Percentiles rank a stretch among this genome's conserved stretches.
Evolutionary conservation across 208 protist species (phyloP).

Genomic region (Jaenimonas drosophilae): DNA sequence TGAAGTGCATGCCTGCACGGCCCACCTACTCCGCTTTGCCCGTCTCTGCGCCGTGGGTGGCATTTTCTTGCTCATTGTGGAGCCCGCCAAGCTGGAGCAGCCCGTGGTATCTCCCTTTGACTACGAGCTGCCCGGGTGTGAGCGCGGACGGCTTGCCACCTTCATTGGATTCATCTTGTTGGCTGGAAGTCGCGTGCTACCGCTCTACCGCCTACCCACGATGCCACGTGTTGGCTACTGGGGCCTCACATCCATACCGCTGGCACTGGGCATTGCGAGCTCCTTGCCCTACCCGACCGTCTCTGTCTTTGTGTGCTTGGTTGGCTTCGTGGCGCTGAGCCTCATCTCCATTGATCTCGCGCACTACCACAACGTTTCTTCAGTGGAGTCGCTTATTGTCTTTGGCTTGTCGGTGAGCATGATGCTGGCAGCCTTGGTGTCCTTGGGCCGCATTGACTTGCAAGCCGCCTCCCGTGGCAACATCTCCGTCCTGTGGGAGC

Average conservation of each 20-base stretch:
- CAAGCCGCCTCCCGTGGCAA: conserved; percentile 2
- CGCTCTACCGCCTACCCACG: conserved; percentile 19
- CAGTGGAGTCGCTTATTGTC: conserved; percentile 3
- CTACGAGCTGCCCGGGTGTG: background rate
- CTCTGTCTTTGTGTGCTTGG: conserved; percentile 25
- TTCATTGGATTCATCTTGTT: conserved; percentile 35
- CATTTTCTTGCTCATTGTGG: conserved; percentile 15
- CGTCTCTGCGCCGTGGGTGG: conserved; percentile 6
- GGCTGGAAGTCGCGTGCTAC: conserved; percentile 15
- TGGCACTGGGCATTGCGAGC: conserved; percentile 45
- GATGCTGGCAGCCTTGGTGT: conserved; percentile 10
- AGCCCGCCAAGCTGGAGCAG: conserved; percentile 9
- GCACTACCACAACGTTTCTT: conserved; percentile 44
- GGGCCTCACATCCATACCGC: conserved; percentile 15
- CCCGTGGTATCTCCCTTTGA: background rate
- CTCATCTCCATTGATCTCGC: conserved; percentile 39
- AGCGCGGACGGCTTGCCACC: conserved; percentile 13
- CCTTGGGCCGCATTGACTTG: conserved; percentile 9
- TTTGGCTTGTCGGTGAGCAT: conserved; percentile 19
- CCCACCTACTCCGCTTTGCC: background rate
- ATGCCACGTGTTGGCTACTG: conserved; percentile 36
- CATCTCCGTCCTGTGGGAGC: conserved; percentile 31
- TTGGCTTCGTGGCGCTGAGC: conserved; percentile 39
- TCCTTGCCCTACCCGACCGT: conserved; percentile 38
- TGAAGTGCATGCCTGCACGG: conserved; percentile 13